Percentiles rank a stretch among this genome's conserved stretches.
Evolutionary conservation across 495 filamentous ascomycete genomes (phyloP).

Genomic region (Talaromyces borbonicus): DNA sequence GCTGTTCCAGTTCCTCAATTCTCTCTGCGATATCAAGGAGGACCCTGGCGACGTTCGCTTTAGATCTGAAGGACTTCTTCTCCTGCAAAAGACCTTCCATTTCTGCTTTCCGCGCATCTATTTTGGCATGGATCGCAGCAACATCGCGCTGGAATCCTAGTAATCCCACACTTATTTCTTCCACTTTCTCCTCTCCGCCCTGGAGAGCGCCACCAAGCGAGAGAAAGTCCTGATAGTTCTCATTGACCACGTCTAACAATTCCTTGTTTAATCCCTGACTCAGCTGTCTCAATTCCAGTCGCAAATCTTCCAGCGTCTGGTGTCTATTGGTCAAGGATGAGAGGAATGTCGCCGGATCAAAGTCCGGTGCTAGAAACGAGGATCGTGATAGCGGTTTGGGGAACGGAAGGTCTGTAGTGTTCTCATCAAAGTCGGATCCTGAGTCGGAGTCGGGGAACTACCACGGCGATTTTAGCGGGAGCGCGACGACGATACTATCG

Average conservation of each 20-base stretch:
- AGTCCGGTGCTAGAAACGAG: constrained; percentile 69
- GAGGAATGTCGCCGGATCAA: constrained; percentile 75
- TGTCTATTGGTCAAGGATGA: constrained; percentile 75
- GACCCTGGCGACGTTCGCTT: constrained; percentile 50
- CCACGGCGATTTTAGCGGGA: constrained; percentile 49
- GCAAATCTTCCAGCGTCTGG: constrained; percentile 91
- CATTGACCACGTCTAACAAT: constrained; percentile 85
- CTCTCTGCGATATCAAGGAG: constrained; percentile 63
- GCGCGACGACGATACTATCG: too few species aligned
- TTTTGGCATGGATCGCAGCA: constrained; percentile 42
- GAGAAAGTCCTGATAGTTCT: constrained; percentile 86
- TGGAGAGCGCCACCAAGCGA: constrained; percentile 69
- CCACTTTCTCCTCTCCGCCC: constrained; percentile 84
- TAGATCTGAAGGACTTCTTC: constrained; percentile 38
- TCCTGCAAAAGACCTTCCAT: constrained; percentile 44
- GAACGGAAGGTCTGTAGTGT: constrained; percentile 66
- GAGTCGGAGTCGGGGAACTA: constrained; percentile 44
- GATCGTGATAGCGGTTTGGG: constrained; percentile 67
- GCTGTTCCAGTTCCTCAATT: constrained; percentile 63
- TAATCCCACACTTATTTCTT: constrained; percentile 81
- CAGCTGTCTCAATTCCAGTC: constrained; percentile 69
- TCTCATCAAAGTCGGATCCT: constrained; percentile 47
- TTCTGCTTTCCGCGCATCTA: constrained; percentile 43
- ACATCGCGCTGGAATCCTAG: constrained; percentile 77
- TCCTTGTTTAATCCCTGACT: constrained; percentile 68